Conservation (phyloP, 257 asterid genomes). For the Eucommia ulmoides region DNA sequence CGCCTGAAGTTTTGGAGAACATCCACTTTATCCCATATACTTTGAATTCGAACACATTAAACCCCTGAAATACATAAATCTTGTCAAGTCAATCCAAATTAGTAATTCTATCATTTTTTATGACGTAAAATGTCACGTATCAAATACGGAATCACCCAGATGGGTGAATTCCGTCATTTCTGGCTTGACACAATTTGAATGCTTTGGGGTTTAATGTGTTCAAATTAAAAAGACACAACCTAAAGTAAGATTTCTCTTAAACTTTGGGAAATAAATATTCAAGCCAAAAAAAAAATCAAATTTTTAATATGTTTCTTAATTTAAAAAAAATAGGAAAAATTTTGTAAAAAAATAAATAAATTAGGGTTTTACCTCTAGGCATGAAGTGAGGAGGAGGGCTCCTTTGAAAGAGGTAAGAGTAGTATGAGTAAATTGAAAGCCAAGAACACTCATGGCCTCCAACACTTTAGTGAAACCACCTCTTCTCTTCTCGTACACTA, state of each 20-base stretch:
- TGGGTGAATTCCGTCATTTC: no score
- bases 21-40: no score
- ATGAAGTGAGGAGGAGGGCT: slow-evolving; percentile 49
- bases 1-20: no score
- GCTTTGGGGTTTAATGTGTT: not conserved
- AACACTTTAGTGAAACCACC: slow-evolving; percentile 44
- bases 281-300: no score
- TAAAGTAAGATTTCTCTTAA: not conserved
- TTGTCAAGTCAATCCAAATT: no score
- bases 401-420: slow-evolving; percentile 50
- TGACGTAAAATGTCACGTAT: no score
- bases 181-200: not conserved
- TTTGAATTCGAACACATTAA: no score
- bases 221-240: no score
- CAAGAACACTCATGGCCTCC: slow-evolving; percentile 54
- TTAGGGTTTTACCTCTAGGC: slow-evolving; percentile 65
- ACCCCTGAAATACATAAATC: no score
- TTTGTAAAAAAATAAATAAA: not conserved
- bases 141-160: no score
- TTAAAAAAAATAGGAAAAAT: not conserved
- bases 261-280: not conserved
- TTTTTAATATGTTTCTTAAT: not conserved
- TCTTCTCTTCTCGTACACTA: slow-evolving; percentile 39
- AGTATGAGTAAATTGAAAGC: slow-evolving; percentile 42
- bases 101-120: no score